Evolutionary conservation across 306 rosid genomes (phyloP).

Genomic region (Oemleria cerasiformis): DNA sequence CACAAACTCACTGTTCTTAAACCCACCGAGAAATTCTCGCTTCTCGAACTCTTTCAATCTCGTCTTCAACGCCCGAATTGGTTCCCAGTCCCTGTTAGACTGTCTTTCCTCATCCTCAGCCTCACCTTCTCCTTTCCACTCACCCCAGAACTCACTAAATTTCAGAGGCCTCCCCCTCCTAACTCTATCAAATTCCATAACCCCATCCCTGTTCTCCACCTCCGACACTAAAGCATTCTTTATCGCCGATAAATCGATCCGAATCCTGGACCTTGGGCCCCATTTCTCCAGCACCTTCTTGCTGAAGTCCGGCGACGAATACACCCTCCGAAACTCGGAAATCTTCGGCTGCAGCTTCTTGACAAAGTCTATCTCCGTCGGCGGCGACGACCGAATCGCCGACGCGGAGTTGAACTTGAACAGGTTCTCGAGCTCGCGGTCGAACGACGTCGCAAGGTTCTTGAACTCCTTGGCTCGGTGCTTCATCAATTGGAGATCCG

Average conservation of each 20-base stretch:
- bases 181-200: constrained; percentile 46
- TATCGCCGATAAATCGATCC: constrained; percentile 83
- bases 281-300: constrained; percentile 90
- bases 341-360: constrained; percentile 82
- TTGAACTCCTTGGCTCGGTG: constrained; percentile 91
- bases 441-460: constrained; percentile 82
- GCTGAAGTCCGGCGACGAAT: constrained; percentile 89
- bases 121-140: constrained; percentile 60
- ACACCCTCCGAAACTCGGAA: constrained; percentile 67
- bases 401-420: constrained; percentile 61
- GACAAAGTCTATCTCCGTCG: constrained; percentile 86
- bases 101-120: constrained; percentile 42
- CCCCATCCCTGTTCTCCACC: constrained; percentile 43
- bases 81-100: constrained; percentile 68
- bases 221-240: constrained; percentile 74
- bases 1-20: constrained; percentile 75
- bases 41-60: constrained; percentile 82
- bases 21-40: constrained; percentile 63
- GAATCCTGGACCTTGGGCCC: constrained; percentile 72
- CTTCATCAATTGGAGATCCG: constrained; percentile 78
- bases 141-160: constrained; percentile 79
- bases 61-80: constrained; percentile 79
- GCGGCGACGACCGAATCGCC: constrained; percentile 56
- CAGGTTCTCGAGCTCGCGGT: constrained; percentile 89
- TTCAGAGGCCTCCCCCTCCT: constrained; percentile 44